A percentile compares a stretch with the other conserved stretches of the same genome.
phyloP scores from a whole-genome alignment of 2,329 filamentous ascomycete species.

The Epichloe sp. region DNA sequence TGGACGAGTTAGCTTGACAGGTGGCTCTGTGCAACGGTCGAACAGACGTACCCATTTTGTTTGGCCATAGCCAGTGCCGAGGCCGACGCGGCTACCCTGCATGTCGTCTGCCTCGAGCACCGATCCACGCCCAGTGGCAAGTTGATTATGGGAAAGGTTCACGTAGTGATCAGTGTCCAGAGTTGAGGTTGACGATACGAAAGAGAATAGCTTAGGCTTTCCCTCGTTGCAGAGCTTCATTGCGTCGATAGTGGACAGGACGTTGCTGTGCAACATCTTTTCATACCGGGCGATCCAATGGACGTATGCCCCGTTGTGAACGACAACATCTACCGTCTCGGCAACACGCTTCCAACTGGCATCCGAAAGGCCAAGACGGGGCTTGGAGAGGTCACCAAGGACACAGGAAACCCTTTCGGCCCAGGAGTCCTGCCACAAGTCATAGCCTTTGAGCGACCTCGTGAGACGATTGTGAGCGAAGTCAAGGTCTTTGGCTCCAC shows the following conservation, averaged over 20 bases:
- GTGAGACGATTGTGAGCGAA: conserved; percentile 52
- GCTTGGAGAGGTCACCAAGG: conserved; percentile 59
- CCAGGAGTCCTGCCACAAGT: conserved; percentile 54
- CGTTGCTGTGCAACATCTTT: conserved; percentile 59
- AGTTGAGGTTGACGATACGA: conserved; percentile 65
- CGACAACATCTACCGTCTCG: conserved; percentile 55
- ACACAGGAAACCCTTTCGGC: conserved; percentile 57
- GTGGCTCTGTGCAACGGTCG: too few relatives aligned
- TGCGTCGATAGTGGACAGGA: conserved; percentile 65
- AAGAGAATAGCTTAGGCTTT: conserved; percentile 63
- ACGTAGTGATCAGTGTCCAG: conserved; percentile 77
- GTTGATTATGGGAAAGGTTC: conserved; percentile 45
- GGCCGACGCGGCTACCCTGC: conserved; percentile 58
- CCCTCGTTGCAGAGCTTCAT: conserved; percentile 64
- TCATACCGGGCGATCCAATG: conserved; percentile 76
- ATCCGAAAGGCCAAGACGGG: conserved; percentile 58
- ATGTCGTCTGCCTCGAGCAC: conserved; percentile 70
- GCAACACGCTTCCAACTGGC: conserved; percentile 51
- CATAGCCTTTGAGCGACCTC: conserved; percentile 60
- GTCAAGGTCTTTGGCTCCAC: conserved; percentile 44
- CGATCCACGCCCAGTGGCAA: conserved; percentile 37
- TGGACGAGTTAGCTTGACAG: conserved; percentile 16
- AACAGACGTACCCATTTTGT: conserved; percentile 56
- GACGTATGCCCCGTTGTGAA: conserved; percentile 72
- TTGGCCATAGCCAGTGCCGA: conserved; percentile 83